Evolutionary conservation across 2,329 filamentous ascomycete genomes (phyloP).

Genomic region (Nemania serpens): DNA sequence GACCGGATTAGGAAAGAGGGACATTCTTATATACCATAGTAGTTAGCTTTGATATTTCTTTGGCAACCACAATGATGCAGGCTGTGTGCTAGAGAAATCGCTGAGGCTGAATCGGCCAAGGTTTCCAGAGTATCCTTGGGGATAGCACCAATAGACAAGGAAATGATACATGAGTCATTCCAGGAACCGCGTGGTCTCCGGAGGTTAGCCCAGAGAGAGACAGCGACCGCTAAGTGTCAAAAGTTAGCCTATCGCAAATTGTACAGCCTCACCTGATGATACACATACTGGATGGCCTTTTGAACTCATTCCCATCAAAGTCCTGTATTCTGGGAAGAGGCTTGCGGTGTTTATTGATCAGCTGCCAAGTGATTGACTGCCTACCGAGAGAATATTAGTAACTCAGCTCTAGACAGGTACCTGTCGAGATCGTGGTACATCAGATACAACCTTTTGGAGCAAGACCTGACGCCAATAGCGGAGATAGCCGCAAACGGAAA

Average conservation of each 20-base stretch:
- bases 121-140: slow-evolving; percentile 46
- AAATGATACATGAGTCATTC: too few species aligned
- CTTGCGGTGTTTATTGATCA: slow-evolving; percentile 35
- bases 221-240: too few species aligned
- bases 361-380: slow-evolving; percentile 57
- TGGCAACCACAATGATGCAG: neutral
- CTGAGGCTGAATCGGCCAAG: slow-evolving; percentile 64
- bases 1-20: slow-evolving; percentile 47
- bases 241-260: too few species aligned
- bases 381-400: slow-evolving; percentile 61
- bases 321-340: slow-evolving; percentile 52
- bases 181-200: too few species aligned
- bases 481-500: neutral
- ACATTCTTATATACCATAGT: slow-evolving; percentile 64
- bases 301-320: slow-evolving; percentile 56
- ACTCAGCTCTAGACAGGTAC: too few species aligned
- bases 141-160: too few species aligned
- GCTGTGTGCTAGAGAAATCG: slow-evolving; percentile 46
- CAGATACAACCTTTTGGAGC: slow-evolving; percentile 40
- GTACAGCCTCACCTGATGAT: too few species aligned
- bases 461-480: slow-evolving; percentile 37
- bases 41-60: slow-evolving; percentile 46
- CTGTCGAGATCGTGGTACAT: too few species aligned
- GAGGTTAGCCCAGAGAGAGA: too few species aligned
- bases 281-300: neutral